These are phyloP conservation scores for Teunomyces barrocoloradensis DNA, from an alignment of 805 yeast species.

Conservation along the genomic window DNA sequence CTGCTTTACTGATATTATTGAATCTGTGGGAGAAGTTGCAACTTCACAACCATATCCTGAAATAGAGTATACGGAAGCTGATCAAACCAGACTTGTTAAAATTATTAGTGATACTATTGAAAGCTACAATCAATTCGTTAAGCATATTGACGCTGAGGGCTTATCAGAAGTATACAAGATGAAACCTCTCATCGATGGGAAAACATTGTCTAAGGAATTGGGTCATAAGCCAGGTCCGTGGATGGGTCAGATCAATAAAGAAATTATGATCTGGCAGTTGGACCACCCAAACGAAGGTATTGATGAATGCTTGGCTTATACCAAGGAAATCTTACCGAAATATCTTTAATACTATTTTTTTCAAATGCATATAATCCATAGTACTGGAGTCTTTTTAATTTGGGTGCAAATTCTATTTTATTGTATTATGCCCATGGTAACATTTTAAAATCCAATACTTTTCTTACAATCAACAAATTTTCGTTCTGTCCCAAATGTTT, in stretches of 20 bases:
- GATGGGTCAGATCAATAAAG: slow-evolving; percentile 59
- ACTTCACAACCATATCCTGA: slow-evolving; percentile 4
- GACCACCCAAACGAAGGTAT: slow-evolving; percentile 59
- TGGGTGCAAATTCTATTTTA: too few species aligned
- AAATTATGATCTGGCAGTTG: slow-evolving; percentile 71
- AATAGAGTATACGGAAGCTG: neutral
- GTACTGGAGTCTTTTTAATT: too few species aligned
- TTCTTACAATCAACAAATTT: too few species aligned
- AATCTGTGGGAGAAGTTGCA: slow-evolving; percentile 2
- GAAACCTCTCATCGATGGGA: slow-evolving; percentile 77
- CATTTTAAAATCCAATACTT: too few species aligned
- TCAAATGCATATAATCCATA: neutral
- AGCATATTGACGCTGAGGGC: slow-evolving; percentile 26
- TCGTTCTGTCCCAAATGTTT: too few species aligned
- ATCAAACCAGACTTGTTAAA: neutral
- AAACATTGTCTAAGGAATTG: slow-evolving; percentile 51
- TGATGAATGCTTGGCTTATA: slow-evolving; percentile 53
- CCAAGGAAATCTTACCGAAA: slow-evolving; percentile 21
- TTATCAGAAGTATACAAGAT: slow-evolving; percentile 46
- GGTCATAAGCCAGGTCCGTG: slow-evolving; percentile 81
- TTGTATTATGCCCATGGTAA: too few species aligned
- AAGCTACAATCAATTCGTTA: slow-evolving; percentile 32
- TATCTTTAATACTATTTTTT: slow-evolving; percentile 5
- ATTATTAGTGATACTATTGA: slow-evolving; percentile 11
- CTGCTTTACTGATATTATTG: slow-evolving; percentile 30